Evolutionary conservation across 192 early-diverging fungal species (phyloP).

Genomic region (Entomortierella parvispora): DNA sequence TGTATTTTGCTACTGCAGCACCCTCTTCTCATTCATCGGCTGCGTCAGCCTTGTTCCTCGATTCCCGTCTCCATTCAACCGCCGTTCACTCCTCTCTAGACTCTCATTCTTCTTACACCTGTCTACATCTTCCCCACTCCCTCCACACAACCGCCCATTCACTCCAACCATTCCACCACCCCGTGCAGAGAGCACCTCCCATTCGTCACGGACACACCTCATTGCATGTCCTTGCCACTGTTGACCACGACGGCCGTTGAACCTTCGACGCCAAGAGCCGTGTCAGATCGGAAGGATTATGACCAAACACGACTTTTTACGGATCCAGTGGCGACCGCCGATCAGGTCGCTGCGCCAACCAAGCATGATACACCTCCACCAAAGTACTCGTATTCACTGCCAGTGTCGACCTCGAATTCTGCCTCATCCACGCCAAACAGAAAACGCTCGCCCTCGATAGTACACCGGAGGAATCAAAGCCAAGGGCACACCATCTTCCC

Average conservation of each 20-base stretch:
- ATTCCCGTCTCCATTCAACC: not conserved
- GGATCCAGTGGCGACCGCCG: too few species aligned
- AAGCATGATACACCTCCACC: too few species aligned
- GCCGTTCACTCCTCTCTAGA: conserved; percentile 2
- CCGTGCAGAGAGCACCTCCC: too few species aligned
- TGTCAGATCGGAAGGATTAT: too few species aligned
- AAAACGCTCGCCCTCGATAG: not conserved
- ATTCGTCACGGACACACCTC: too few species aligned
- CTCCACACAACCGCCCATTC: not conserved
- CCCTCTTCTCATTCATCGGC: not conserved
- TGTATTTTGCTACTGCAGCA: not conserved
- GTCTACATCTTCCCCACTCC: not conserved
- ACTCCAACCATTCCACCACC: not conserved
- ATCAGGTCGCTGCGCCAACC: too few species aligned
- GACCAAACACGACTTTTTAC: not conserved
- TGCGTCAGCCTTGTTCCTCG: not conserved
- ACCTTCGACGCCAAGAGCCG: not conserved
- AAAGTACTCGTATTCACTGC: not conserved
- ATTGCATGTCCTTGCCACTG: too few species aligned
- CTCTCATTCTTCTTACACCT: not conserved
- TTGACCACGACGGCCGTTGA: not conserved
- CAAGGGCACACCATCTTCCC: conserved; percentile 23
- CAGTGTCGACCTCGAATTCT: not conserved
- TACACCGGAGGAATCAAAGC: conserved; percentile 31
- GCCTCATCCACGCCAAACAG: conserved; percentile 2